Conservation (phyloP, 805 yeast species). For the Cyberlindnera euphorbiiphila region DNA sequence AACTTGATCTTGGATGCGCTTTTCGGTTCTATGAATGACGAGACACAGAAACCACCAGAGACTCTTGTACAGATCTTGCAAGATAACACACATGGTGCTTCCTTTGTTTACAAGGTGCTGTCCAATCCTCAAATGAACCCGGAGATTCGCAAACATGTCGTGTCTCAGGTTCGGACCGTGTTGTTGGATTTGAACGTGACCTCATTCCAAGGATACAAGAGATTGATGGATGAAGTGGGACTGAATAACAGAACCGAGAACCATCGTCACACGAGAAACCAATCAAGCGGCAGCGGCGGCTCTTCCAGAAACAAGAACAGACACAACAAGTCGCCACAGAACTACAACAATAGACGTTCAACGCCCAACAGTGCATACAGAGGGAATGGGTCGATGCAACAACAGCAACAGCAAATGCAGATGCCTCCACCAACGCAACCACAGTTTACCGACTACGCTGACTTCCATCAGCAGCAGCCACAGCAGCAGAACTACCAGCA, state of each 20-base stretch:
- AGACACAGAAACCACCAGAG: constrained; percentile 42
- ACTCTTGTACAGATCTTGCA: constrained; percentile 55
- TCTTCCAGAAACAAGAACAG: constrained; percentile 16
- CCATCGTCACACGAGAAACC: constrained; percentile 24
- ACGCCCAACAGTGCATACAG: constrained; percentile 10
- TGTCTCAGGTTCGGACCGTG: constrained; percentile 58
- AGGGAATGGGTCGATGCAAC: constrained; percentile 6
- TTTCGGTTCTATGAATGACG: no score
- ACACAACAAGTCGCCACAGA: constrained; percentile 22
- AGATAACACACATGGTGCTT: constrained; percentile 68
- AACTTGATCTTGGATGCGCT: constrained; percentile 58
- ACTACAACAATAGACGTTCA: constrained; percentile 13
- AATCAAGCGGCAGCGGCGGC: constrained; percentile 23
- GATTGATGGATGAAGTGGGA: constrained; percentile 91
- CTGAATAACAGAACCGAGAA: constrained; percentile 30
- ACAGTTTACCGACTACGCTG: constrained; percentile 8
- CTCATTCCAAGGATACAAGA: constrained; percentile 68
- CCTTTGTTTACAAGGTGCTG: constrained; percentile 74
- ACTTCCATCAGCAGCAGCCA: neutral
- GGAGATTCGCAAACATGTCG: constrained; percentile 52
- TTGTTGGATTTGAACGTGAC: constrained; percentile 55
- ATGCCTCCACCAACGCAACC: constrained; percentile 11
- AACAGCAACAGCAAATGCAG: constrained; percentile 4
- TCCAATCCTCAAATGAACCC: constrained; percentile 65
- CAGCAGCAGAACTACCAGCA: constrained; percentile 3